These are phyloP conservation scores for Lotus japonicus DNA, from an alignment of 306 rosid species.

Conservation along the genomic window DNA sequence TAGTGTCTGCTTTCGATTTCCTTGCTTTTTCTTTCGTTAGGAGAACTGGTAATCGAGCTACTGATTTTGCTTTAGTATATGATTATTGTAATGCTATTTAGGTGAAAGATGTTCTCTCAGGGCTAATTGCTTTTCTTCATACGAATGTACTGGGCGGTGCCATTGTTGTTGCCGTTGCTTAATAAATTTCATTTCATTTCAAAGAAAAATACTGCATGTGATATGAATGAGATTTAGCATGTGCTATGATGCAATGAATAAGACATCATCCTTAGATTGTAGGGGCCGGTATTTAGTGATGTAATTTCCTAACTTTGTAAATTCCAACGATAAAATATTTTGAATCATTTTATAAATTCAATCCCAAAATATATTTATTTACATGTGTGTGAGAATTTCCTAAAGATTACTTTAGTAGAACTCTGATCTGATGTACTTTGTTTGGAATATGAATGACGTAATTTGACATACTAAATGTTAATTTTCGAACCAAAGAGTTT, in stretches of 20 bases:
- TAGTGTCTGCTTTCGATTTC: too few species aligned
- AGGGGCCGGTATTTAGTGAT: background rate
- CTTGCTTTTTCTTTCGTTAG: too few species aligned
- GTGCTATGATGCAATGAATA: slow-evolving; percentile 7
- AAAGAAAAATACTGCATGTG: background rate
- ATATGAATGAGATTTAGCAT: background rate
- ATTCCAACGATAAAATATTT: background rate
- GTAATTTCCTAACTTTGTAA: background rate
- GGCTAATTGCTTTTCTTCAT: too few species aligned
- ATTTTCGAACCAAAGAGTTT: background rate
- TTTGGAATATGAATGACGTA: background rate
- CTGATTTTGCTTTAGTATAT: too few species aligned
- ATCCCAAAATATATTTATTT: background rate
- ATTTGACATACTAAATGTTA: background rate
- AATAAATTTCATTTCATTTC: too few species aligned
- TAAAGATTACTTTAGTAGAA: background rate
- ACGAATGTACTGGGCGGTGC: too few species aligned
- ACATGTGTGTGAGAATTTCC: background rate
- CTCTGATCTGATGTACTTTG: background rate
- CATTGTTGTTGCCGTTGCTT: too few species aligned
- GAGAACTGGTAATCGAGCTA: too few species aligned
- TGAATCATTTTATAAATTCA: background rate
- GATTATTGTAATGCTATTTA: too few species aligned
- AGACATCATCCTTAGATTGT: background rate
- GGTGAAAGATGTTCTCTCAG: too few species aligned